Conservation (phyloP, 2,329 filamentous ascomycete genomes). For the Fusarium sp. region DNA sequence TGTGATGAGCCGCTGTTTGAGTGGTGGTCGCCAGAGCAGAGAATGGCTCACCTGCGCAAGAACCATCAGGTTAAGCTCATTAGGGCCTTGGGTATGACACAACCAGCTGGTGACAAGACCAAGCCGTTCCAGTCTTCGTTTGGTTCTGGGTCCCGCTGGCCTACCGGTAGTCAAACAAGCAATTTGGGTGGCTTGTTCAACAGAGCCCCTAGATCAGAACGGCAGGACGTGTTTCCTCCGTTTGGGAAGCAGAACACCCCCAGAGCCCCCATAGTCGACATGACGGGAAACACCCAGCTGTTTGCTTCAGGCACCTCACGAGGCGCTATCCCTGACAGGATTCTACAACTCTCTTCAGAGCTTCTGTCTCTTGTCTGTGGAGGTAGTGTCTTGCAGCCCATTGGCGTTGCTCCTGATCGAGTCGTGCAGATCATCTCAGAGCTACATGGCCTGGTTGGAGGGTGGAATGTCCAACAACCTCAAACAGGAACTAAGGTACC, state of each 20-base stretch:
- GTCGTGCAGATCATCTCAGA: background rate
- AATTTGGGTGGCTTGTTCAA: background rate
- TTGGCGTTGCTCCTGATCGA: background rate
- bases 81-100: slow-evolving; percentile 10
- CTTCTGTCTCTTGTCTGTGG: background rate
- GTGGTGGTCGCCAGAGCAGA: slow-evolving; percentile 45
- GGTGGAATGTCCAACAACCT: background rate
- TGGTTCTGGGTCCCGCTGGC: background rate
- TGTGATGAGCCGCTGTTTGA: slow-evolving; percentile 49
- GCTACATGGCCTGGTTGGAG: background rate
- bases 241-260: background rate
- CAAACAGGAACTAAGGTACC: background rate
- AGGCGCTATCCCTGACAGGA: background rate
- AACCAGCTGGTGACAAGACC: background rate
- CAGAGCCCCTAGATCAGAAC: background rate
- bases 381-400: background rate
- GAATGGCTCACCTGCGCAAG: slow-evolving; percentile 44
- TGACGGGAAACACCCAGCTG: background rate
- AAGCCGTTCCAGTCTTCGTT: background rate
- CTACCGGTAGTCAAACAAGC: background rate
- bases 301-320: background rate
- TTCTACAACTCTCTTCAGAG: background rate
- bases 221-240: background rate
- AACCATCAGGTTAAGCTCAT: slow-evolving; percentile 46
- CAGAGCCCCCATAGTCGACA: background rate